phyloP scores from a whole-genome alignment of 2,329 filamentous ascomycete species.

The Tolypocladium cylindrosporum region DNA sequence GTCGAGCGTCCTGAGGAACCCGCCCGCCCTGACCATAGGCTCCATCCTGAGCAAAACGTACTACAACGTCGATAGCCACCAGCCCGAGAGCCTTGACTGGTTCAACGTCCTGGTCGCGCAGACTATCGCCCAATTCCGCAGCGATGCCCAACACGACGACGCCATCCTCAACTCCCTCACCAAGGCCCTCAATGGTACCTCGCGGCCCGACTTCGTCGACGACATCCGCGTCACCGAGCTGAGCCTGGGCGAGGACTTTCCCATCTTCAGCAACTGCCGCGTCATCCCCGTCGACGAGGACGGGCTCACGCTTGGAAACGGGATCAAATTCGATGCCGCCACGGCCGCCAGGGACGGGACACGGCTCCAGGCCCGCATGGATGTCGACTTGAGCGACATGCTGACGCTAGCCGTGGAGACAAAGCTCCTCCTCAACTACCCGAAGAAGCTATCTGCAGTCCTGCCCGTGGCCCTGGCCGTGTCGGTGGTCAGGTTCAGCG shows the following conservation, averaged over 20 bases:
- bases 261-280: slow-evolving; percentile 96
- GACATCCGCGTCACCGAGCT: slow-evolving; percentile 92
- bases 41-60: slow-evolving; percentile 95
- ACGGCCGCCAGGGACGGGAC: slow-evolving; percentile 53
- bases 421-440: slow-evolving; percentile 88
- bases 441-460: slow-evolving; percentile 78
- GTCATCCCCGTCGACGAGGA: slow-evolving; percentile 87
- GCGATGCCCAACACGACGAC: slow-evolving; percentile 84
- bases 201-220: slow-evolving; percentile 83
- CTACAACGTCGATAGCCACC: slow-evolving; percentile 91
- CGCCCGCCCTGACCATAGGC: slow-evolving; percentile 74
- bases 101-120: slow-evolving; percentile 97
- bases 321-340: slow-evolving; percentile 40
- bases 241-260: slow-evolving; percentile 90
- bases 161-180: slow-evolving; percentile 80
- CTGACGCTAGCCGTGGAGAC: slow-evolving; percentile 93
- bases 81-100: slow-evolving; percentile 95
- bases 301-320: slow-evolving; percentile 45
- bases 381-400: slow-evolving; percentile 92
- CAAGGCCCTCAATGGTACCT: slow-evolving; percentile 75
- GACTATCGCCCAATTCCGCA: slow-evolving; percentile 89
- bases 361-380: slow-evolving; percentile 86
- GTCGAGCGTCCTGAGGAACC: slow-evolving; percentile 62
- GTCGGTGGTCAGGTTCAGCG: slow-evolving; percentile 87
- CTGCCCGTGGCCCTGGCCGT: slow-evolving; percentile 87